Evolutionary conservation across 306 rosid genomes (phyloP).

Genomic region (Sicyos edulis): DNA sequence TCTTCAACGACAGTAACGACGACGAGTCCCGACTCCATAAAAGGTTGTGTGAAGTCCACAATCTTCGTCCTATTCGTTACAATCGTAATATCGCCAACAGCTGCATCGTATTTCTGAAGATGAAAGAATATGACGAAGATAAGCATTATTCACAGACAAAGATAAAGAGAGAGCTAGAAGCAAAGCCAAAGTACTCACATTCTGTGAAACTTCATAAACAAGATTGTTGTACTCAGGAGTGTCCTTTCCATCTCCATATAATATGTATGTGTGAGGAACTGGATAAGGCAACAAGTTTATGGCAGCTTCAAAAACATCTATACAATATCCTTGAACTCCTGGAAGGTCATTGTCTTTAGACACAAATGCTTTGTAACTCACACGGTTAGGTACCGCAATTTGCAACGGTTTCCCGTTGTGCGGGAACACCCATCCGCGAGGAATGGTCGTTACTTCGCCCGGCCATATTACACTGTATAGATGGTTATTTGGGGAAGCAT

Average conservation of each 20-base stretch:
- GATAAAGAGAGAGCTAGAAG: conserved; percentile 15
- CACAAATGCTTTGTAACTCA: conserved; percentile 52
- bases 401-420: conserved; percentile 77
- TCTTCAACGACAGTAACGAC: conserved; percentile 58
- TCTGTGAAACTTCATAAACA: conserved; percentile 46
- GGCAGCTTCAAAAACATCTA: conserved; percentile 85
- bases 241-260: conserved; percentile 60
- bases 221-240: conserved; percentile 46
- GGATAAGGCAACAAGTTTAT: conserved; percentile 66
- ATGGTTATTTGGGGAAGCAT: conserved; percentile 34
- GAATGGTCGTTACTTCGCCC: conserved; percentile 41
- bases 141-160: conserved; percentile 10
- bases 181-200: conserved; percentile 54
- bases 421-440: conserved; percentile 93
- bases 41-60: conserved; percentile 90
- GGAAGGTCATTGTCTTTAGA: conserved; percentile 53
- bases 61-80: conserved; percentile 66
- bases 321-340: conserved; percentile 67
- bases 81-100: conserved; percentile 75
- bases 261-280: conserved; percentile 53
- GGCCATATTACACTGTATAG: conserved; percentile 73
- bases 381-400: conserved; percentile 69
- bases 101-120: conserved; percentile 72
- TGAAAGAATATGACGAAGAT: conserved; percentile 24
- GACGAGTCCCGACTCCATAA: conserved; percentile 63